These are phyloP conservation scores for Alternaria dauci DNA, from an alignment of 2,329 filamentous ascomycete genomes.

Conservation along the genomic window DNA sequence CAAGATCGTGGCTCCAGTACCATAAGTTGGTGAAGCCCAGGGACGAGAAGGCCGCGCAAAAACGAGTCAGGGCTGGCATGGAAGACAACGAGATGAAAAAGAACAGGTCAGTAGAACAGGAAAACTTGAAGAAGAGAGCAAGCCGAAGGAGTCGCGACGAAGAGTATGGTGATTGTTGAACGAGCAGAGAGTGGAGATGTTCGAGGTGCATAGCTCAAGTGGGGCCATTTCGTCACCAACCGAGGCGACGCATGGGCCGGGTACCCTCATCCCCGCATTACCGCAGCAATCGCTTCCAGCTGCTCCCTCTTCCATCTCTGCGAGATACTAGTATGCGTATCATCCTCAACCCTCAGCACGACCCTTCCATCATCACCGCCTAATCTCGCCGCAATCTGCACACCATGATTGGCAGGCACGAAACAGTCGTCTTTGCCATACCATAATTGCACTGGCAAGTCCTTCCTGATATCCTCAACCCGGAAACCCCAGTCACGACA, in stretches of 20 bases:
- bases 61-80: background rate
- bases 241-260: background rate
- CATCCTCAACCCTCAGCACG: conserved; percentile 42
- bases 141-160: background rate
- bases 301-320: conserved; percentile 29
- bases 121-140: background rate
- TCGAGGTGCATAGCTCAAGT: background rate
- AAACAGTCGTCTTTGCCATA: conserved; percentile 43
- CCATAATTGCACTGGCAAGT: conserved; percentile 46
- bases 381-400: conserved; percentile 42
- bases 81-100: too few species aligned
- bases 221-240: too few species aligned
- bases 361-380: conserved; percentile 32
- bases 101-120: too few species aligned
- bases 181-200: background rate
- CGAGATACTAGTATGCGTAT: conserved; percentile 44
- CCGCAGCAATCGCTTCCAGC: conserved; percentile 19
- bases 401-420: conserved; percentile 48
- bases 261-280: background rate
- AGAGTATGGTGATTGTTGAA: background rate
- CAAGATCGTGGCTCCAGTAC: background rate
- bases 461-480: conserved; percentile 47
- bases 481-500: conserved; percentile 45
- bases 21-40: background rate
- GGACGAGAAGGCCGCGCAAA: background rate